Percentiles rank a stretch among this genome's conserved stretches.
Evolutionary conservation across 2,329 filamentous ascomycete genomes (phyloP).

Genomic region (Scorias spongiosa): DNA sequence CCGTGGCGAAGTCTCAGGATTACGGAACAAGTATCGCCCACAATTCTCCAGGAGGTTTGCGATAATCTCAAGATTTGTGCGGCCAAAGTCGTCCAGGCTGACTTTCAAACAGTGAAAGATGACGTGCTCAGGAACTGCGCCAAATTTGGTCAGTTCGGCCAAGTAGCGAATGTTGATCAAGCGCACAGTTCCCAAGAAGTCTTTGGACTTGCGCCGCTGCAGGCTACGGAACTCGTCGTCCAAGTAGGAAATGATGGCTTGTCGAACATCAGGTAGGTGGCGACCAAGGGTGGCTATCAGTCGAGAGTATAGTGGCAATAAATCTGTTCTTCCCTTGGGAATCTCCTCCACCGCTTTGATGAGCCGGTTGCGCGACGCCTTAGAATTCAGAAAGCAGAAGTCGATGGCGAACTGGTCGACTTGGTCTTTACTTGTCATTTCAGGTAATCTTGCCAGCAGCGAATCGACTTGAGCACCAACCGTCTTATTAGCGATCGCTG

Average conservation of each 20-base stretch:
- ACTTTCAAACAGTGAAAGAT: conserved; percentile 98
- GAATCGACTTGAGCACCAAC: conserved; percentile 94
- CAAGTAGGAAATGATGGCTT: conserved; percentile 77
- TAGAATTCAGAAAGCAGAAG: conserved; percentile 97
- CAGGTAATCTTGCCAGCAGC: conserved; percentile 71
- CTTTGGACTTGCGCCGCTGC: conserved; percentile 92
- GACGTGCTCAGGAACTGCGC: conserved; percentile 93
- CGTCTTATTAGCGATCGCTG: conserved; percentile 91
- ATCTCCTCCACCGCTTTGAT: conserved; percentile 89
- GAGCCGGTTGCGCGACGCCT: conserved; percentile 86
- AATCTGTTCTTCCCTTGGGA: conserved; percentile 81
- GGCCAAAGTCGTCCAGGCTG: conserved; percentile 89
- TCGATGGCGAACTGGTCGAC: conserved; percentile 89
- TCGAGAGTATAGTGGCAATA: conserved; percentile 82
- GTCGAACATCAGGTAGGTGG: conserved; percentile 88
- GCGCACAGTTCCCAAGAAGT: conserved; percentile 86
- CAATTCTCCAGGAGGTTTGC: conserved; percentile 94
- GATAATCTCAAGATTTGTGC: conserved; percentile 98
- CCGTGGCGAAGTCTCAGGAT: conserved; percentile 78
- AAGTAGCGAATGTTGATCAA: conserved; percentile 95
- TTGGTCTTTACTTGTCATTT: conserved; percentile 77
- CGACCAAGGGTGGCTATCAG: conserved; percentile 84
- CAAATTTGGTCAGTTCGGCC: conserved; percentile 93
- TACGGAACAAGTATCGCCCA: conserved; percentile 81
- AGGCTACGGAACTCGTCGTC: conserved; percentile 95